Percentiles rank a stretch among this genome's conserved stretches.
These are phyloP conservation scores for Leccinum rimulosum DNA, from an alignment of 768 basidiomycete species.

Conservation along the genomic window DNA sequence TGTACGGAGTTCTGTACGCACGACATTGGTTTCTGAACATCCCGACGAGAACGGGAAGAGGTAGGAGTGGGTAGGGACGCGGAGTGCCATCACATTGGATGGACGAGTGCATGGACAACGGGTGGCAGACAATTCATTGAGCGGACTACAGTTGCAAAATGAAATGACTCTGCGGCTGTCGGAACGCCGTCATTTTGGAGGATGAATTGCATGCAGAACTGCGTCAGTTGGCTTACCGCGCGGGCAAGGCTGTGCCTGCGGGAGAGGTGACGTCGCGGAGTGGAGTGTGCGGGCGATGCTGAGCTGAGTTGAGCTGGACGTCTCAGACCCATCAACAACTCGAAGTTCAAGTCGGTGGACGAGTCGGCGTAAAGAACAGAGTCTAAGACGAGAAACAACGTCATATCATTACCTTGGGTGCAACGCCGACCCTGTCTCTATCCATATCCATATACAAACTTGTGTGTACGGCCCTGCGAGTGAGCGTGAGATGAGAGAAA, in stretches of 20 bases:
- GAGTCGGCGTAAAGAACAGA: neutral
- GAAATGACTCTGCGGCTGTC: constrained; percentile 26
- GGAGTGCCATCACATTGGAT: constrained; percentile 12
- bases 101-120: constrained; percentile 22
- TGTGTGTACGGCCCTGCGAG: constrained; percentile 19
- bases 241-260: constrained; percentile 9
- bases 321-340: constrained; percentile 17
- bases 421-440: constrained; percentile 52
- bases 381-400: constrained; percentile 3
- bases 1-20: constrained; percentile 1
- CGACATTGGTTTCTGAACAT: constrained; percentile 3
- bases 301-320: constrained; percentile 1
- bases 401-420: constrained; percentile 40
- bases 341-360: constrained; percentile 42
- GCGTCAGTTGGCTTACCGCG: constrained; percentile 7
- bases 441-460: constrained; percentile 41
- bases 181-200: constrained; percentile 24
- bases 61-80: constrained; percentile 1
- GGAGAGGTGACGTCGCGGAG: constrained; percentile 10
- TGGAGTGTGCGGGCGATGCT: neutral
- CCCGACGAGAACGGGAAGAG: constrained; percentile 23
- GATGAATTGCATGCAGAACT: constrained; percentile 24
- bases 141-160: constrained; percentile 24
- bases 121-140: constrained; percentile 31
- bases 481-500: constrained; percentile 24